Evolutionary conservation across 441 rosid genomes (phyloP), one percentile per base, ranked within the genome.

Genomic region (Rhodomyrtus psidioides): DNA sequence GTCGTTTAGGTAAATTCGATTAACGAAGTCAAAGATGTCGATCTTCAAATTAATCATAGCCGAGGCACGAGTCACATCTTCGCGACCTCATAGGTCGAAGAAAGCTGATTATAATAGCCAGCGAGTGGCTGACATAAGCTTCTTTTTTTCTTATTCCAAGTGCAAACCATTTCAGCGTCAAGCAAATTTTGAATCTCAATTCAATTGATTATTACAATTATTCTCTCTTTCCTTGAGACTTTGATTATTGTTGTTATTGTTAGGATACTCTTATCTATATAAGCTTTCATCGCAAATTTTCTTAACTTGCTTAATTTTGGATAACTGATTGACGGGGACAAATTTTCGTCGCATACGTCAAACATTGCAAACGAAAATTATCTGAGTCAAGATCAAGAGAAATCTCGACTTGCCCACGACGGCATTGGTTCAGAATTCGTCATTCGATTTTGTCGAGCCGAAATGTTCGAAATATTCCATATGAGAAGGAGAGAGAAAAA

Each of bases 401-500:
- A 21, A 62, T 30, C 14, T 62, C 0, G 6, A 30, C 46, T 21
- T 5, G 23, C 53, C 53, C 53, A 12, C 2, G 26, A 30, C 0
- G 1, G 76, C 13, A 30, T 30, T 19, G 14, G 30, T 17, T 9
- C 0, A 7, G 30, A 27, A 58, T 27, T 39, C 14, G 12, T 65
- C 76, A 30, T 30, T 1, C 19, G 1, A 12, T 30, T 65, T 65
- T 30, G 46, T 62, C 6, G 0, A 30, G 39, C 3, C 3, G 4
- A 21, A 21, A 55, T 23, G n/a, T 55, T 70, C 0, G 16, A 70
- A 1, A 19, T 70, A 70, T 6, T 70, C 21, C 26, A 34, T 5
- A 70, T 3, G 1, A 34, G 23, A 65, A 0, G 5, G 4, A 30
- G 16, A 65, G 24, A 30, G 7, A 6, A 10, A 62, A 0, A 34